Evolutionary conservation across 202 grass and related monocot species (phyloP), one percentile per base, ranked within the genome.

Genomic region (Panicum hallii): DNA sequence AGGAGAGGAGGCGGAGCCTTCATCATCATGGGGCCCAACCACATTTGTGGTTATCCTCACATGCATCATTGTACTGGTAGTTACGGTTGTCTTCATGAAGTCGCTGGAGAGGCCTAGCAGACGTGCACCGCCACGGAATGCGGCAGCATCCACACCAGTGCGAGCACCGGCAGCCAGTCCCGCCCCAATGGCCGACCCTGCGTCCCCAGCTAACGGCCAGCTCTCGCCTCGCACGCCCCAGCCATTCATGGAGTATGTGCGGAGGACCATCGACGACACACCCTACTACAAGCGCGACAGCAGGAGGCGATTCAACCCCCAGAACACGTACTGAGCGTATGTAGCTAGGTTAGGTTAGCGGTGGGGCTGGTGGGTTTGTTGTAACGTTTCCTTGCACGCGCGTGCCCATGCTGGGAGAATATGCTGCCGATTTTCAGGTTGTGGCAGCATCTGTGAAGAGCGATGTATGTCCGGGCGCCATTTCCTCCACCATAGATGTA

Each of bases 171-270:
- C 45, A 63, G 16, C 57, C 22, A 79, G 77, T 6, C 84, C 88
- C 45, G 67, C 71, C 2, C 50, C 62, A 0, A 54, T 47, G 40
- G 50, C 50, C 64, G 88, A 89, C 22, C 89, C 83, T 70, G 68
- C 73, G 7, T 72, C 84, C 40, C 60, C 87, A 11, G 82, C 82
- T 12, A 55, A 72, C 7, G 56, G 82, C 42, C 78, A 84, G 48
- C 63, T 78, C 11, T 90, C 92, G 9, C 90, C 92, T 66, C 95
- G 72, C 78, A 93, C 91, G 0, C 91, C 93, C 0, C 93, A 89
- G 79, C 96, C 91, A 43, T 95, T 99, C 66, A 80, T 95, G 79
- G 96, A 95, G 69, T 99, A 99, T 19, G 89, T 99, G 84, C 89
- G 96, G 74, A 95, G 88, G 86, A 99, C 96, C 3, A 74, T 99